A percentile compares a stretch with the other conserved stretches of the same genome.
phyloP scores from a whole-genome alignment of 352 stramenopile species.

The Globisporangium parvum region DNA sequence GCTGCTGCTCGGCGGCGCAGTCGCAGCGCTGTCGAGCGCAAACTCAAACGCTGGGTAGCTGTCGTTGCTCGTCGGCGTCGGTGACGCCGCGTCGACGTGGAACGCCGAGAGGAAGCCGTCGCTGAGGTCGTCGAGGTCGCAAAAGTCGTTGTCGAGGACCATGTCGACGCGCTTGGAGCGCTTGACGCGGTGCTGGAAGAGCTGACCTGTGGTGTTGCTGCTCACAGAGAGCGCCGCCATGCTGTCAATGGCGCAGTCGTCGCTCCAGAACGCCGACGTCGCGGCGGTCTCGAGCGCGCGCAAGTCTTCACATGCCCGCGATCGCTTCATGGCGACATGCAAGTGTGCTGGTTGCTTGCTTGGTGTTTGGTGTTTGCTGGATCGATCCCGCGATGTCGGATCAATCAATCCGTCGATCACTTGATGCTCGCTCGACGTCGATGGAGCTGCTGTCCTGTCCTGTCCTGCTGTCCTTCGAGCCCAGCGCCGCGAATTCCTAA shows the following conservation, averaged over 20 bases:
- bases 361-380: slow-evolving; percentile 1
- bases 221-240: background rate
- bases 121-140: slow-evolving; percentile 10
- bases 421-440: no score
- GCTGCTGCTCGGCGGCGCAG: background rate
- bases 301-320: slow-evolving; percentile 61
- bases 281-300: slow-evolving; percentile 39
- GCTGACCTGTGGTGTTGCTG: slow-evolving; percentile 2
- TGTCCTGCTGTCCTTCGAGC: no score
- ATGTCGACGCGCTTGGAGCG: slow-evolving; percentile 12
- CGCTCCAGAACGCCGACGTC: background rate
- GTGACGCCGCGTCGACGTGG: background rate
- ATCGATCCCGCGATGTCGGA: background rate
- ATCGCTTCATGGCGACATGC: slow-evolving; percentile 50
- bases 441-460: no score
- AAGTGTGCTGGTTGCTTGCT: slow-evolving; percentile 1
- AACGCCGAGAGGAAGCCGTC: slow-evolving; percentile 6
- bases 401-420: no score
- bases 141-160: slow-evolving; percentile 8
- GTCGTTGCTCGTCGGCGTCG: no score
- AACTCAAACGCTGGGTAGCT: background rate
- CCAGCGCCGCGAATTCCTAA: slow-evolving; percentile 8
- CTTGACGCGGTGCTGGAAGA: slow-evolving; percentile 6
- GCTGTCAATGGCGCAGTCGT: background rate
- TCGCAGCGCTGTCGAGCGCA: background rate